Conservation (phyloP, 148 eudicot species). For the Chenopodium formosanum region DNA sequence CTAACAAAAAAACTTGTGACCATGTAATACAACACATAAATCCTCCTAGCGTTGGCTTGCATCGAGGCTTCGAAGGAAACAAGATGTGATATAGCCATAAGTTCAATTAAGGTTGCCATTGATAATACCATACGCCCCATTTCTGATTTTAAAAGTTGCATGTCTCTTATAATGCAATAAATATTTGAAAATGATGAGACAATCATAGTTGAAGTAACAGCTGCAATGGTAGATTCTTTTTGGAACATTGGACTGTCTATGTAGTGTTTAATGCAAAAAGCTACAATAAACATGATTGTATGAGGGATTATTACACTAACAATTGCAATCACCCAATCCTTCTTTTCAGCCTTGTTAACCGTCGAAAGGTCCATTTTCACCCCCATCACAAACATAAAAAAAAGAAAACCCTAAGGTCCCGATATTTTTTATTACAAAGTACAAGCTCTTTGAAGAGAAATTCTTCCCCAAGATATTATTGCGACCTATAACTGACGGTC, state of each 20-base stretch:
- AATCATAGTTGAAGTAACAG: slow-evolving; percentile 42
- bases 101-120: slow-evolving; percentile 46
- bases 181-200: slow-evolving; percentile 68
- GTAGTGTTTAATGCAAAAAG: slow-evolving; percentile 20
- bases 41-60: slow-evolving; percentile 34
- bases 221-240: slow-evolving; percentile 48
- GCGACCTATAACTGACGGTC: slow-evolving; percentile 68
- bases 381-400: slow-evolving; percentile 63
- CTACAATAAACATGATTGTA: slow-evolving; percentile 13
- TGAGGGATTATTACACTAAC: slow-evolving; percentile 43
- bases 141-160: slow-evolving; percentile 76
- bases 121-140: slow-evolving; percentile 63
- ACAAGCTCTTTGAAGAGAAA: slow-evolving; percentile 43
- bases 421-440: slow-evolving; percentile 38
- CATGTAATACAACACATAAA: slow-evolving; percentile 46
- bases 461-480: slow-evolving; percentile 26
- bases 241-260: slow-evolving; percentile 36
- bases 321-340: slow-evolving; percentile 47
- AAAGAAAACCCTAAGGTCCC: slow-evolving; percentile 66
- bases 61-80: slow-evolving; percentile 60
- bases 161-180: slow-evolving; percentile 49
- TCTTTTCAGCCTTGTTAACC: slow-evolving; percentile 41
- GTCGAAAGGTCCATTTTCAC: slow-evolving; percentile 61
- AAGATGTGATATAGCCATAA: slow-evolving; percentile 42
- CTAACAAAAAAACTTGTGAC: slow-evolving; percentile 19